Evolutionary conservation across 306 rosid genomes (phyloP), one percentile per base, ranked within the genome.

Genomic region (Dryas alaskensis): DNA sequence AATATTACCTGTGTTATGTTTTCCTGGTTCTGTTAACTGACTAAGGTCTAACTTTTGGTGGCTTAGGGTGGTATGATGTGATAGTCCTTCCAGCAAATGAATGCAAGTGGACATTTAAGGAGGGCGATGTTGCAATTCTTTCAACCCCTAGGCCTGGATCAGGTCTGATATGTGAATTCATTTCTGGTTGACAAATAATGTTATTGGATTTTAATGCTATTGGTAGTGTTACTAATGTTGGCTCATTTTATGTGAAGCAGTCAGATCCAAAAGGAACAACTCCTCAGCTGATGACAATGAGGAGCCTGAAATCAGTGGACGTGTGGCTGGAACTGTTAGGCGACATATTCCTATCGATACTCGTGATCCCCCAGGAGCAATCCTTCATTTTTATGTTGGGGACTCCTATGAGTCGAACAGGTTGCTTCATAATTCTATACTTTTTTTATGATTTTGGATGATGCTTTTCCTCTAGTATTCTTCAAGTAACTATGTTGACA

Each of bases 71-170:
- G 99, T 94, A 87, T 82, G 99, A 94, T 82, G 97, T 88, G 69
- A 83, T 92, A 78, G 88, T 92, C 69, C 92, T 89, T 84, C 96
- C 99, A n/a, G 82, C 73, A 65, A 89, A 88, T 25, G 99, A 90
- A 74, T 88, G 86, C 86, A 94, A 88, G 81, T 94, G 99, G 97
- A 69, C 92, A 61, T 94, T 94, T 86, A 94, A 94, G 89, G 99
- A 94, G 90, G 99, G 99, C 8, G 99, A 94, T 87, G 99, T 94
- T 81, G 99, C 99, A 58, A 65, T 94, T 83, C 95, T 94, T 79
- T 94, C 99, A 19, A 48, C 90, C 60, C 96, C 95, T 40, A 87
- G 95, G 79, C 97, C 99, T 78, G 99, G 99, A 81, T 80, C 94
- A 83, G 99, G 99, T 94, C 79, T 75, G 83, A 73, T 75, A 63